Percentiles rank a stretch among this genome's conserved stretches.
These are phyloP conservation scores for Penicillium sp. DNA, from an alignment of 2,329 filamentous ascomycete species.

Conservation along the genomic window DNA sequence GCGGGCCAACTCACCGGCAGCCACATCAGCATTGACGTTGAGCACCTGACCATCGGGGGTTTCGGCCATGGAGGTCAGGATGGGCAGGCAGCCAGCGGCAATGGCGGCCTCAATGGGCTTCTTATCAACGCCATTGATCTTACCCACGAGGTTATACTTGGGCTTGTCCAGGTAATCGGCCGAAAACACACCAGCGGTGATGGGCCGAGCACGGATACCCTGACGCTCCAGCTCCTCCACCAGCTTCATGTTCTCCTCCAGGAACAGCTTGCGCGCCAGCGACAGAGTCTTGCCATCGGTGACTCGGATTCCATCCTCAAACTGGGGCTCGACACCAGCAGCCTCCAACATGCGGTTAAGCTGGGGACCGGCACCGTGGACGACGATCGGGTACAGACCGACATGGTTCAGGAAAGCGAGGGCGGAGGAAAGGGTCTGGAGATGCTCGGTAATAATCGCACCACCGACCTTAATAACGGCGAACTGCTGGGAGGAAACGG, in stretches of 20 bases:
- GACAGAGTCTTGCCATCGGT: constrained; percentile 95
- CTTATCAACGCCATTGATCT: constrained; percentile 92
- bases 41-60: constrained; percentile 87
- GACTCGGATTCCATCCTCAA: constrained; percentile 93
- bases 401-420: constrained; percentile 93
- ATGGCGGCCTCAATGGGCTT: constrained; percentile 90
- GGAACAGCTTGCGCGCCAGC: constrained; percentile 87
- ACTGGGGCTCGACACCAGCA: constrained; percentile 91
- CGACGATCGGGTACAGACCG: constrained; percentile 91
- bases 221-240: constrained; percentile 88
- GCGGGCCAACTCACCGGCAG: constrained; percentile 88
- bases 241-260: constrained; percentile 93
- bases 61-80: constrained; percentile 96
- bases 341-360: constrained; percentile 89
- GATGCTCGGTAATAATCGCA: constrained; percentile 91
- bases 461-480: constrained; percentile 98
- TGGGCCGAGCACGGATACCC: constrained; percentile 85
- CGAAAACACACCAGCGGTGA: constrained; percentile 87
- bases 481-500: constrained; percentile 94
- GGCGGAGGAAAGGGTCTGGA: constrained; percentile 87
- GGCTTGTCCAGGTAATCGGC: constrained; percentile 96
- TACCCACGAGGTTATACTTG: constrained; percentile 93
- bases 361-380: constrained; percentile 94
- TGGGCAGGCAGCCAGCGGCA: constrained; percentile 86
- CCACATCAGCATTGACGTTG: constrained; percentile 98